Conservation (phyloP, 768 basidiomycete species). For the Coprinopsis cinerea region DNA sequence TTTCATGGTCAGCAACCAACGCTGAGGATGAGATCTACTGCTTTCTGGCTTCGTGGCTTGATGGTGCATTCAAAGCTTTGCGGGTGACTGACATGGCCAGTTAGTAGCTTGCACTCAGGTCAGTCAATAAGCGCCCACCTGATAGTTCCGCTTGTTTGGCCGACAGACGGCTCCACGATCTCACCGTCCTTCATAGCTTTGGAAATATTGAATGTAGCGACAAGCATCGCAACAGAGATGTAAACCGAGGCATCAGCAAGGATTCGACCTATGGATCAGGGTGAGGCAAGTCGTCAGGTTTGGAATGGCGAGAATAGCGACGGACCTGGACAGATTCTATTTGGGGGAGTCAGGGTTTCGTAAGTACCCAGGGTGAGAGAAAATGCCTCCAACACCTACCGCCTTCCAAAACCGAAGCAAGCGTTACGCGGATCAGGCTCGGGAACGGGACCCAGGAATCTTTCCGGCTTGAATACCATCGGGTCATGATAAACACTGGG, state of each 20-base stretch:
- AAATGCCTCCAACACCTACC: conserved; percentile 24
- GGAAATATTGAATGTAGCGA: conserved; percentile 36
- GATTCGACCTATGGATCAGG: conserved; percentile 21
- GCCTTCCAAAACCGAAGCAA: conserved; percentile 52
- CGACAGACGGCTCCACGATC: conserved; percentile 29
- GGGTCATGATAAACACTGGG: conserved; percentile 37
- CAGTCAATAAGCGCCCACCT: conserved; percentile 24
- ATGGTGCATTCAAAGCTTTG: conserved; percentile 36
- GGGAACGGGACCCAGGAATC: conserved; percentile 36
- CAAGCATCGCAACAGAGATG: conserved; percentile 32
- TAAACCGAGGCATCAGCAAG: conserved; percentile 39
- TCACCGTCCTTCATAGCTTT: conserved; percentile 20
- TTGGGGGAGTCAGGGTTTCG: background rate
- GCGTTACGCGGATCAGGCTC: conserved; percentile 38
- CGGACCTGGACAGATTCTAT: conserved; percentile 31
- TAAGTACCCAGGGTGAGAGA: background rate
- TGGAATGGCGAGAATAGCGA: background rate
- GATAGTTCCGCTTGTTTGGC: conserved; percentile 40
- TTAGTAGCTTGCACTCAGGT: background rate
- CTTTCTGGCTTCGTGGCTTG: conserved; percentile 34
- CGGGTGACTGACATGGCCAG: conserved; percentile 29
- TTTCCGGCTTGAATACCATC: conserved; percentile 38
- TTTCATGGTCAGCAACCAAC: no score
- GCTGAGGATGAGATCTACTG: conserved; percentile 30
- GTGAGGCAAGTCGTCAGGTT: conserved; percentile 12